Base-by-base conservation (phyloP, 345 rosid species). In the Camelina sativa region DNA sequence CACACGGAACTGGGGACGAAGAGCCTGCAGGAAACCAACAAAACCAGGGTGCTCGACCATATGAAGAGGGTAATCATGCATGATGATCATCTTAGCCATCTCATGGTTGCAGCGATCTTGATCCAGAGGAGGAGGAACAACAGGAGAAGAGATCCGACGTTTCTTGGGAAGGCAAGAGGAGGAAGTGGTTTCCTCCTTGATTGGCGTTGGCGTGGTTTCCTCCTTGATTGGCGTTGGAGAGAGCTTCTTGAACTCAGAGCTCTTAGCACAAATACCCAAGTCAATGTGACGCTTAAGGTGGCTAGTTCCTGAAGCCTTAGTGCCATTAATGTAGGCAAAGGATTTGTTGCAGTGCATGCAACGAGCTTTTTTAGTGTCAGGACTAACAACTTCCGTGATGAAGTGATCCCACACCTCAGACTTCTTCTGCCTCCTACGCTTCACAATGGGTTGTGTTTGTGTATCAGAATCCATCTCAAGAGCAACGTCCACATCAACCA, bases 341-440 rank as follows among this genome's bases (percentile, higher is more conserved):
- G 88, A 84, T 71, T 82, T 84, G 76, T 95, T 87, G 80, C 99
- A 95, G 75, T 89, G 89, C 4, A 84, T 95, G 76, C 97, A 94
- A 75, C 76, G 83, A 43, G 97, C 98, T 84, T 88, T 84, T 48
- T 77, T 85, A 75, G 80, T 83, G 65, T 85, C 96, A 62, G 84
- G 86, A 9, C 83, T 81, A 35, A 86, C 79, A 22, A 76, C 74
- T 76, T 87, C 90, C 2, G 80, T 81, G 1, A 97, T 87, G 80
- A 94, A 94, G 82, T 94, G 90, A n/a, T 89, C 93, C 97, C 97
- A 94, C 28, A 91, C 98, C 52, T 87, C 83, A 40, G 98, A 94
- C 81, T 86, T 88, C 89, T 87, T 92, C 88, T 87, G 30, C 30
- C 30, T 90, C 81, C 93, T 87, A 2, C 88, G 86, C 82, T 81